Conservation (phyloP, 768 basidiomycete genomes). For the Lactifluus rugatus region DNA sequence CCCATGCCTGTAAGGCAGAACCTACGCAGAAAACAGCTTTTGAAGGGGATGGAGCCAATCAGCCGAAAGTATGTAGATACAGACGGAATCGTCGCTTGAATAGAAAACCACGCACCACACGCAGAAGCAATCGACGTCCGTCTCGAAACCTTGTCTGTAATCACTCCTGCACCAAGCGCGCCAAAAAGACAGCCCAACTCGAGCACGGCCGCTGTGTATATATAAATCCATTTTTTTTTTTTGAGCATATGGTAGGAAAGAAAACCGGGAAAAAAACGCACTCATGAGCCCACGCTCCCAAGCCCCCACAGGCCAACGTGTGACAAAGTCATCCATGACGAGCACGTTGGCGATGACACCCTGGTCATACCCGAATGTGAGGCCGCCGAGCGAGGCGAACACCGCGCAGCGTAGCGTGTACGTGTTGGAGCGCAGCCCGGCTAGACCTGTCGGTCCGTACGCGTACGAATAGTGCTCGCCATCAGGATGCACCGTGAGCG, state of each 20-base stretch:
- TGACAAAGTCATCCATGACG: conserved; percentile 67
- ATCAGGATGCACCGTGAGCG: conserved; percentile 13
- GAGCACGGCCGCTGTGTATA: conserved; percentile 52
- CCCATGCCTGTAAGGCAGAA: conserved; percentile 56
- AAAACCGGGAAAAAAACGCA: conserved; percentile 27
- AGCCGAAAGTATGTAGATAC: background rate
- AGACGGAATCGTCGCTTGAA: background rate
- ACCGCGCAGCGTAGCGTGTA: conserved; percentile 59
- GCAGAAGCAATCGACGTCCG: conserved; percentile 57
- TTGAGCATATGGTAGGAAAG: background rate
- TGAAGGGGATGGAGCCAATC: background rate
- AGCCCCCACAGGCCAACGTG: conserved; percentile 59
- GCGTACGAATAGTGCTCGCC: conserved; percentile 45
- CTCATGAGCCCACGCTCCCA: conserved; percentile 73
- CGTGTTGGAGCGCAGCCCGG: conserved; percentile 53
- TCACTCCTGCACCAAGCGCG: conserved; percentile 53
- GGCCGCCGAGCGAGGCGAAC: conserved; percentile 67
- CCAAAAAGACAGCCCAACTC: conserved; percentile 77
- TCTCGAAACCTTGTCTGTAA: conserved; percentile 60
- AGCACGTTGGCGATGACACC: conserved; percentile 82
- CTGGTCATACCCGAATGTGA: conserved; percentile 78
- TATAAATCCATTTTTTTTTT: background rate
- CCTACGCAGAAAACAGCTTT: conserved; percentile 64
- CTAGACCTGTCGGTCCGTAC: conserved; percentile 62
- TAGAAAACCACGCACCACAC: conserved; percentile 41